Evolutionary conservation across 352 stramenopile genomes (phyloP), one percentile per base, ranked within the genome.

Genomic region (Phytopythium cucurbitacearum): DNA sequence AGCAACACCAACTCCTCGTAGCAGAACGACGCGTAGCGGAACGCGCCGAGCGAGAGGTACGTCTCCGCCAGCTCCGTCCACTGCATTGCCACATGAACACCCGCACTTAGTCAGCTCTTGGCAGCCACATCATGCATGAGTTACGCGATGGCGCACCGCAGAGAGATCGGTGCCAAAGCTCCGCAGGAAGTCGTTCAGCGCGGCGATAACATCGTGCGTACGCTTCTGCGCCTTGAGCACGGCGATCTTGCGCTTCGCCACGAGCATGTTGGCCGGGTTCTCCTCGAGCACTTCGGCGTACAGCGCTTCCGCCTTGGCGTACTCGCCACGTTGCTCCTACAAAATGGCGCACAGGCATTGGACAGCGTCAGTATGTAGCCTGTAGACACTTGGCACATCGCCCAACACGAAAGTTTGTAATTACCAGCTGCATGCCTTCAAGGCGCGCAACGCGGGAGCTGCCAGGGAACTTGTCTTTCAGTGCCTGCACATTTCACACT

Each of bases 1-100:
- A 87, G 56, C 52, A 90, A 60, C 49, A 87, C 68, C 39, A 90
- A 58, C 58, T 90, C 80, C 40, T 90, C 80, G 55, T 85, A 90
- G 62, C 80, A 90, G 51, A 87, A 90, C 7, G 73, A 68, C 7
- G 64, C 76, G 61, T 87, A 83, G 40, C 62, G 62, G 53, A 82
- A 88, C 42, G 73, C 61, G 33, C 71, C 75, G 16, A 77, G 61
- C 12, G 64, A 64, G 40, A 85, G 48, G 51, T 90, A 83, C 48
- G 67, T 70, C 55, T 88, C 80, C 0, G 63, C 75, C 40, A 90
- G 56, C 36, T 87, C 80, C 11, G 69, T 63, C 80, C 80, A 90
- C 75, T 87, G 37, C 9, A 40, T 6, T 48, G 13, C 16, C 21
- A 28, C 21, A 28, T 28, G 21, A 28, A 52, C 10, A 57, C 42